Percentiles rank a stretch among this genome's conserved stretches.
Evolutionary conservation across 1,284 basidiomycete species (phyloP).

Genomic region (Stereum hirsutum): DNA sequence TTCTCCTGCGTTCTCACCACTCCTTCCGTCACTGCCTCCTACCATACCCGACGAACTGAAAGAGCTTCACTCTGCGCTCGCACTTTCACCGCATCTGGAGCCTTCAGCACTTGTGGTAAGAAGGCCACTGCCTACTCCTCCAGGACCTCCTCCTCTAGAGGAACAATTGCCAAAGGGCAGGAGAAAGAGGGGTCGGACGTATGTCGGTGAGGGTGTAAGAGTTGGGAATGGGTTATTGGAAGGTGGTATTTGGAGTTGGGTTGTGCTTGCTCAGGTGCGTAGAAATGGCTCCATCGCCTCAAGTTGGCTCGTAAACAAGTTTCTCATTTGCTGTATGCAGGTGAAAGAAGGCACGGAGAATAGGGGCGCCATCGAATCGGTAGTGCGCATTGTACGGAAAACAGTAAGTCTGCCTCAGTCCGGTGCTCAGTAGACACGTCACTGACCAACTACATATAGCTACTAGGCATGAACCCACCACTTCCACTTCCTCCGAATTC

Average conservation of each 20-base stretch:
- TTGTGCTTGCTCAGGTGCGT: conserved; percentile 58
- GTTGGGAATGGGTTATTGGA: too few species aligned
- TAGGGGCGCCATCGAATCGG: conserved; percentile 63
- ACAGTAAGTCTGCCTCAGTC: conserved; percentile 31
- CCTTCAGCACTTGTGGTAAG: conserved; percentile 41
- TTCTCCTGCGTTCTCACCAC: conserved; percentile 23
- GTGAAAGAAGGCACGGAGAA: conserved; percentile 78
- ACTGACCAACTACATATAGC: conserved; percentile 23
- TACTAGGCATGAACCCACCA: conserved; percentile 43
- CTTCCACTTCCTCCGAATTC: conserved; percentile 51
- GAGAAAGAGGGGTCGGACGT: conserved; percentile 54
- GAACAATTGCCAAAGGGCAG: conserved; percentile 45
- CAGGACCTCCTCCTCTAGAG: conserved; percentile 49
- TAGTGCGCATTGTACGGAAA: conserved; percentile 58
- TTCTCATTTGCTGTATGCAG: conserved; percentile 21
- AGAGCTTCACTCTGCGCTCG: conserved; percentile 42
- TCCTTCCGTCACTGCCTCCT: conserved; percentile 29
- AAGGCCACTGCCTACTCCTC: conserved; percentile 32
- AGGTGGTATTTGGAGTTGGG: conserved; percentile 63
- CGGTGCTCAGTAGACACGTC: background rate
- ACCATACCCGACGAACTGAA: conserved; percentile 36
- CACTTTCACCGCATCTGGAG: conserved; percentile 55
- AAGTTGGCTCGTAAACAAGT: too few species aligned
- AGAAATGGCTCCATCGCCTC: background rate
- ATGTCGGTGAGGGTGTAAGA: conserved; percentile 52